phyloP scores from a whole-genome alignment of 345 rosid genomes.

The Populus nigra region DNA sequence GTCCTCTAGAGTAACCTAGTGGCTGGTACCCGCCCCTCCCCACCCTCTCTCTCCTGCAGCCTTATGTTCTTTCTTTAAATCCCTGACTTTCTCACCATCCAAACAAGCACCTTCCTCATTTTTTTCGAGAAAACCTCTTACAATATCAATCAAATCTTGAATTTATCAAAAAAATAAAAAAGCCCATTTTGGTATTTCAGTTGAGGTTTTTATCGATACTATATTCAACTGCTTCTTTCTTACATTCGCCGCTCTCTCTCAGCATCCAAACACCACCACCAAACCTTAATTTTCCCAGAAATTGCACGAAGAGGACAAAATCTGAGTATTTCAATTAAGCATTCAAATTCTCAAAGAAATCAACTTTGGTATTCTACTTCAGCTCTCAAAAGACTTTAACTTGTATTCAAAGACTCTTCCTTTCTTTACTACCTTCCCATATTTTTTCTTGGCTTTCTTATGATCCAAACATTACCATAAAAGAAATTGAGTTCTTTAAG shows the following conservation, averaged over 20 bases:
- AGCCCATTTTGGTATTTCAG: not conserved
- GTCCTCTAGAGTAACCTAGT: not conserved
- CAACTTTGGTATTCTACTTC: not conserved
- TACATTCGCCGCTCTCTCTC: not conserved
- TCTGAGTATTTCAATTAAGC: not conserved
- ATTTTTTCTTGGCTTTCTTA: not conserved
- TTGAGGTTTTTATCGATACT: not conserved
- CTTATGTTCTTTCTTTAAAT: not conserved
- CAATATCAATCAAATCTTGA: not conserved
- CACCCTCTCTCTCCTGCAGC: not conserved
- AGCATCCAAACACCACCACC: not conserved
- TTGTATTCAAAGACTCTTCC: not conserved
- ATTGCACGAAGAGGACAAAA: not conserved
- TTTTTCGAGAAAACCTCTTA: not conserved
- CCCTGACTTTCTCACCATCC: constrained; percentile 8
- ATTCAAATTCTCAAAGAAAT: not conserved
- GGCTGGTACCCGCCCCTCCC: not conserved
- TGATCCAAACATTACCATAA: not conserved
- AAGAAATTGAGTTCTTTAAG: constrained; percentile 1
- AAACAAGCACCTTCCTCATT: not conserved
- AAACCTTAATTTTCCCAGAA: not conserved
- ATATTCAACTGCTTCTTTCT: not conserved
- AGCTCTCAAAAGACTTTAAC: not conserved
- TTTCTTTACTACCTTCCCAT: not conserved
- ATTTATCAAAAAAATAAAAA: not conserved